phyloP scores from a whole-genome alignment of 306 rosid genomes.

The Dryas octopetala region DNA sequence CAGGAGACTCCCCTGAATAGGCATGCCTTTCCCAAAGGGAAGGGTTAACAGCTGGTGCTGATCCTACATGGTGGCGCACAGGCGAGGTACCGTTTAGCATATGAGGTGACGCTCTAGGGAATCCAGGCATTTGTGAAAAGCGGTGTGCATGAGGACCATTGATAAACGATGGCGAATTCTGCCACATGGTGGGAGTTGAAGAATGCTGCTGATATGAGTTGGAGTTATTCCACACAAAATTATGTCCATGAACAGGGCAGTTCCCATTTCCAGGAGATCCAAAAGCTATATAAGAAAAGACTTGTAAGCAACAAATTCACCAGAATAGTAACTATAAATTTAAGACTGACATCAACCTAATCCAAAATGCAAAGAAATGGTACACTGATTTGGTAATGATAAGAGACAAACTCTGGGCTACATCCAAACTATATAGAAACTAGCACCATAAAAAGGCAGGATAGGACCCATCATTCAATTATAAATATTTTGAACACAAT shows the following conservation, averaged over 20 bases:
- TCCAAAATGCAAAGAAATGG: neutral
- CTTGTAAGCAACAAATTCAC: constrained; percentile 20
- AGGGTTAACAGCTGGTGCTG: constrained; percentile 74
- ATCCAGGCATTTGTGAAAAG: constrained; percentile 58
- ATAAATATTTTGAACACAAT: neutral
- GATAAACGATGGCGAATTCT: constrained; percentile 63
- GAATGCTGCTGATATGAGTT: constrained; percentile 66
- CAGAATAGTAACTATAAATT: constrained; percentile 1
- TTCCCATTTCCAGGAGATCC: constrained; percentile 56
- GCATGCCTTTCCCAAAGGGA: constrained; percentile 73
- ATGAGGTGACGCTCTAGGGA: constrained; percentile 59
- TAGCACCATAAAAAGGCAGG: neutral
- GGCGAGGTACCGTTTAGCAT: constrained; percentile 52
- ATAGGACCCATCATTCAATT: neutral
- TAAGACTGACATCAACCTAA: neutral
- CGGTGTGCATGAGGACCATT: constrained; percentile 51
- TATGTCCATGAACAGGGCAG: constrained; percentile 55
- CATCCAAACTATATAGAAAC: neutral
- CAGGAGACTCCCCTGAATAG: constrained; percentile 71
- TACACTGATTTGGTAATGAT: neutral
- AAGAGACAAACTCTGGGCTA: neutral
- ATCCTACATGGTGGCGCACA: constrained; percentile 68
- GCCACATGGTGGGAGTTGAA: constrained; percentile 58
- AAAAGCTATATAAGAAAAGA: constrained; percentile 35
- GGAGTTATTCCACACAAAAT: constrained; percentile 58